These are phyloP conservation scores for Aspergillus haitiensis DNA, from an alignment of 495 filamentous ascomycete species.

Conservation along the genomic window DNA sequence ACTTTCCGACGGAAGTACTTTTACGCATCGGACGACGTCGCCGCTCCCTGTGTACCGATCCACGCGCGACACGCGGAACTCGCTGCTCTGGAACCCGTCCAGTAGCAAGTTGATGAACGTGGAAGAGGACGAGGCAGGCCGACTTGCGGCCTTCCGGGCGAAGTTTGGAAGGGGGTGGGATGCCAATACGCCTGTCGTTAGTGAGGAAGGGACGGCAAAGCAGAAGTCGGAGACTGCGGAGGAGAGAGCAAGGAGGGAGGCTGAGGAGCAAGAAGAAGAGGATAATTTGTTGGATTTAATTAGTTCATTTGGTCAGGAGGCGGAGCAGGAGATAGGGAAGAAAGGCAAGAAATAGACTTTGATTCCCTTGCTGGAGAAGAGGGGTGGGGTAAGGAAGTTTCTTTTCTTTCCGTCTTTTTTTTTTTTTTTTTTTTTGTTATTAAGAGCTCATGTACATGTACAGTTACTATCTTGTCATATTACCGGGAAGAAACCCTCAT, in stretches of 20 bases:
- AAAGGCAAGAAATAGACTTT: slow-evolving; percentile 34
- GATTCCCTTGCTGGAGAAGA: not conserved
- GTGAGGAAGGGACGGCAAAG: slow-evolving; percentile 16
- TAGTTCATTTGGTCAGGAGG: slow-evolving; percentile 56
- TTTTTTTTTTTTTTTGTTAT: slow-evolving; percentile 12
- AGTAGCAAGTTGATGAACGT: slow-evolving; percentile 75
- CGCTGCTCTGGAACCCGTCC: slow-evolving; percentile 84
- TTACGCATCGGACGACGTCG: slow-evolving; percentile 83
- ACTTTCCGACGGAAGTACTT: slow-evolving; percentile 88
- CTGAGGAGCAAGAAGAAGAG: slow-evolving; percentile 39
- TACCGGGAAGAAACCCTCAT: not conserved
- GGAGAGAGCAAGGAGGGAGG: slow-evolving; percentile 13
- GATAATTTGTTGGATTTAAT: slow-evolving; percentile 73
- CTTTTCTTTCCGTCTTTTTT: slow-evolving; percentile 9
- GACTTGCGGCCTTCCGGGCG: slow-evolving; percentile 78
- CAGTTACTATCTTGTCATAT: slow-evolving; percentile 15
- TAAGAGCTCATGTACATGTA: slow-evolving; percentile 16
- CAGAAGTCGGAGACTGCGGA: slow-evolving; percentile 33
- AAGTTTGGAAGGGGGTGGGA: slow-evolving; percentile 86
- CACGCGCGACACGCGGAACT: slow-evolving; percentile 84
- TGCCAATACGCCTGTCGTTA: slow-evolving; percentile 44
- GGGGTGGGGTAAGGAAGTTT: not conserved
- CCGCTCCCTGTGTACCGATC: slow-evolving; percentile 73
- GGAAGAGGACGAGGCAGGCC: slow-evolving; percentile 93
- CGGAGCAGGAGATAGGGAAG: slow-evolving; percentile 33